Percentiles rank a stretch among this genome's conserved stretches.
These are phyloP conservation scores for Drechslerella stenobrocha DNA, from an alignment of 2,329 filamentous ascomycete species.

Conservation along the genomic window DNA sequence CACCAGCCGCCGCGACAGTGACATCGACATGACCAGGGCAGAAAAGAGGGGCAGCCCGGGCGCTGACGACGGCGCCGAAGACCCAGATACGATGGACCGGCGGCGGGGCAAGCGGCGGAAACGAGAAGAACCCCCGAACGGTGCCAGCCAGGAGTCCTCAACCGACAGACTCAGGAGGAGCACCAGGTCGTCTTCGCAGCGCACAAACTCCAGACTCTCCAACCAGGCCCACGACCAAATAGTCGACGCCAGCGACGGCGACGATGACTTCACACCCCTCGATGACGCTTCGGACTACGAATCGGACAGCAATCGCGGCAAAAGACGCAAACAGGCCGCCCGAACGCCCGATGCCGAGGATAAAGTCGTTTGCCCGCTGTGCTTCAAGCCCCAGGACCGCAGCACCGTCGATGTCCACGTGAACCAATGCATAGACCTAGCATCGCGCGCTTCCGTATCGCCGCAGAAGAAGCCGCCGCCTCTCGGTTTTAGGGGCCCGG, in stretches of 20 bases:
- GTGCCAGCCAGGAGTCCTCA: not conserved
- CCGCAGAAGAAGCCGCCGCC: conserved; percentile 22
- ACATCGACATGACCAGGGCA: not conserved
- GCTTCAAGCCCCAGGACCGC: not conserved
- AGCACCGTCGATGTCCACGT: conserved; percentile 12
- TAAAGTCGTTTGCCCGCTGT: conserved; percentile 7
- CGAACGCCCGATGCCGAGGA: conserved; percentile 3
- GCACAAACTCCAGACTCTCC: conserved; percentile 21
- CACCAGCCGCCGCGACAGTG: conserved; percentile 1
- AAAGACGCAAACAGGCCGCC: conserved; percentile 12
- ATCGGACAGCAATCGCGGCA: not conserved
- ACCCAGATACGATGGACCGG: conserved; percentile 2
- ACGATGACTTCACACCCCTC: conserved; percentile 19
- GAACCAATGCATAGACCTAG: conserved; percentile 32
- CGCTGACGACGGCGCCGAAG: conserved; percentile 14
- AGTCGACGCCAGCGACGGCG: conserved; percentile 19
- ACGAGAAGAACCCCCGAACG: conserved; percentile 7
- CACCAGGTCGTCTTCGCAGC: conserved; percentile 27
- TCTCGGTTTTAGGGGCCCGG: conserved; percentile 13
- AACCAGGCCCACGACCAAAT: conserved; percentile 12
- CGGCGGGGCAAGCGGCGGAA: conserved; percentile 28
- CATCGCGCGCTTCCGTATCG: conserved; percentile 2
- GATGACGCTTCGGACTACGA: conserved; percentile 19
- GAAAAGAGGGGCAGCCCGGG: conserved; percentile 21
- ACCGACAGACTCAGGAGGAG: conserved; percentile 16